phyloP scores from a whole-genome alignment of 2,329 filamentous ascomycete genomes.

The Apiospora hydei region DNA sequence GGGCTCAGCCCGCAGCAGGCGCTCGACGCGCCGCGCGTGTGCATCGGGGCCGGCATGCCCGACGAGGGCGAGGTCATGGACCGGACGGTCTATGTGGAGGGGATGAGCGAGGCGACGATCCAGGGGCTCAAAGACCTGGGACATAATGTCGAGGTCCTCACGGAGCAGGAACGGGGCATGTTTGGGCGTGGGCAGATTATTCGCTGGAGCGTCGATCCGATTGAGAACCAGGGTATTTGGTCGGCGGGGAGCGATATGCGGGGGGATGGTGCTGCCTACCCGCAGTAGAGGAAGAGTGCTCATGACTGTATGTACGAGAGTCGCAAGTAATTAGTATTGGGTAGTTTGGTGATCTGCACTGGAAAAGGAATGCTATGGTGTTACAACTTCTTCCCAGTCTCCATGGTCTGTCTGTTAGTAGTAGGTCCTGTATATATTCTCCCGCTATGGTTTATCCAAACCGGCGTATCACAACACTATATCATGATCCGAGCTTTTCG shows the following conservation, averaged over 20 bases:
- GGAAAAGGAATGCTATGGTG: not conserved
- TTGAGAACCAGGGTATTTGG: conserved; percentile 77
- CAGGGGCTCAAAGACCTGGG: conserved; percentile 73
- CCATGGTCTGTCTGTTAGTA: not conserved
- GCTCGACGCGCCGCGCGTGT: conserved; percentile 89
- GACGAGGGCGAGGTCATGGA: conserved; percentile 65
- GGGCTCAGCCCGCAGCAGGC: conserved; percentile 84
- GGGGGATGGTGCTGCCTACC: conserved; percentile 78
- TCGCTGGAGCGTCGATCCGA: conserved; percentile 72
- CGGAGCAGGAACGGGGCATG: conserved; percentile 68
- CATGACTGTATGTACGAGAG: conserved; percentile 6
- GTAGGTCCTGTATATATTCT: not conserved
- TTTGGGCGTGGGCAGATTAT: conserved; percentile 93
- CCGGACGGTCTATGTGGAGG: conserved; percentile 78
- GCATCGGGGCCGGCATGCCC: conserved; percentile 78
- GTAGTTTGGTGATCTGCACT: not conserved
- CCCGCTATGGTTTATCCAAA: not conserved
- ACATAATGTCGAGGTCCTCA: conserved; percentile 74
- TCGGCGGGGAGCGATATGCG: conserved; percentile 88
- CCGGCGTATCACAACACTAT: not conserved
- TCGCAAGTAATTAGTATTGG: not conserved
- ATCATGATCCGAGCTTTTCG: not conserved
- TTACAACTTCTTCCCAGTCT: not conserved
- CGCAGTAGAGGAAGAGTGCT: conserved; percentile 46
- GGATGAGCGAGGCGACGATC: conserved; percentile 73